Conservation (phyloP, 345 rosid species). For the Dipteronia sinensis region DNA sequence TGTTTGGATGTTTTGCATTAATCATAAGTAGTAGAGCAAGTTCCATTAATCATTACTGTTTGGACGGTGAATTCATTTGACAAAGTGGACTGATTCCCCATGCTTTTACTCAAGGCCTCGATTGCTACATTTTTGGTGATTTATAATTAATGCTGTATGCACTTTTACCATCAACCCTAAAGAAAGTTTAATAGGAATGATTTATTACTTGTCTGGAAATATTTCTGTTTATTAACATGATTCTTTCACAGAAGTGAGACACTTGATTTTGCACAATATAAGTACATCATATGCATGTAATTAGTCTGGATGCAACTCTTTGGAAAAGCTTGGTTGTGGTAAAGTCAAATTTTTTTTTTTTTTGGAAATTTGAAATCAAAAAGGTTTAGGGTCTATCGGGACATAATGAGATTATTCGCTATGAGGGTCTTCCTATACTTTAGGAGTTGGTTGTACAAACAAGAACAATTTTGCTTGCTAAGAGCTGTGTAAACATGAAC, state of each 20-base stretch:
- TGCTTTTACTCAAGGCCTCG: background rate
- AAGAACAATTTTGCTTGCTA: no score
- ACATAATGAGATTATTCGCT: no score
- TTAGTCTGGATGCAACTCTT: background rate
- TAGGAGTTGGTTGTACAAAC: no score
- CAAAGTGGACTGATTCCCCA: no score
- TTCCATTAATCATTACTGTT: background rate
- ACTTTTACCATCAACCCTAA: no score
- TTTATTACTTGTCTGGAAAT: background rate
- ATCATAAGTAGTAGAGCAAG: background rate
- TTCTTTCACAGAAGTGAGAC: background rate
- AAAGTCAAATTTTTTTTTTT: constrained; percentile 35
- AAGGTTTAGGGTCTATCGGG: no score
- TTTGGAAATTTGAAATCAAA: no score
- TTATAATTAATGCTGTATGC: no score
- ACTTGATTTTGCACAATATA: background rate
- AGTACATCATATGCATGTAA: background rate
- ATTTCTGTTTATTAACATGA: background rate
- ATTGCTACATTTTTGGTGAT: background rate
- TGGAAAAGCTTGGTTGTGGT: constrained; percentile 65
- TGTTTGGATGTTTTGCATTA: background rate
- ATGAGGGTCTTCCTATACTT: no score
- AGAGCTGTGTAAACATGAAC: no score
- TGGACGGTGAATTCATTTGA: no score
- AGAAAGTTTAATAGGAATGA: background rate